Evolutionary conservation across 1,139 yeast genomes (phyloP), one percentile per base, ranked within the genome.

Genomic region (Saccharomycopsis hybrid): DNA sequence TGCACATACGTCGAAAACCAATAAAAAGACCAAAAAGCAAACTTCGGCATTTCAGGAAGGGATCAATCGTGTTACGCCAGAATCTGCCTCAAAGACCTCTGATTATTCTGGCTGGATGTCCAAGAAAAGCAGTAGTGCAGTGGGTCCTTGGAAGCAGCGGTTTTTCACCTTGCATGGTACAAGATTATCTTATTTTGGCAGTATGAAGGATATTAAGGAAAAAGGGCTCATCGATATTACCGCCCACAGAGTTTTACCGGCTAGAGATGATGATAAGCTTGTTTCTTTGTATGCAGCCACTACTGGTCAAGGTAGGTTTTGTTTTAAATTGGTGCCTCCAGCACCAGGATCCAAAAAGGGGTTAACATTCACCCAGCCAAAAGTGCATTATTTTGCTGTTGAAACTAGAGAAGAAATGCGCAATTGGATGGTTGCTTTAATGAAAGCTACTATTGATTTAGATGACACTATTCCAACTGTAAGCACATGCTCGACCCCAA

Each of bases 271-370:
- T 50, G 97, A 89, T 64, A 78, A 85, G 61, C 73, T 86, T 55
- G 81, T 89, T 43, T 86, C 96, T 0, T 69, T 90, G 50, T 86
- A 86, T 67, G 97, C 97, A 1, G 92, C 96, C 1, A 82, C 94
- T 36, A 85, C 96, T 3, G 96, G 97, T 11, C 85, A 86, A 49
- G 97, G 97, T 18, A 74, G 95, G 44, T 87, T 80, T 63, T 89
- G 97, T 62, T 92, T 92, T 71, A 92, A 92, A 65, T 66, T 92
- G 13, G 81, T 90, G 2, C 99, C 99, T 3, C 99, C 99, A 0
- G 96, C 95, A 1, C 98, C 98, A 0, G 99, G 99, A 0, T 86
- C 92, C 55, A 82, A 84, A 58, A 92, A 90, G 66, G 97, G 97
- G 0, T 77, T 92, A 52, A 90, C 96, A 0, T 94, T 94, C 64